A percentile compares a stretch with the other conserved stretches of the same genome.
These are phyloP conservation scores for Hortiboletus campestris DNA, from an alignment of 768 basidiomycete genomes.

Conservation along the genomic window DNA sequence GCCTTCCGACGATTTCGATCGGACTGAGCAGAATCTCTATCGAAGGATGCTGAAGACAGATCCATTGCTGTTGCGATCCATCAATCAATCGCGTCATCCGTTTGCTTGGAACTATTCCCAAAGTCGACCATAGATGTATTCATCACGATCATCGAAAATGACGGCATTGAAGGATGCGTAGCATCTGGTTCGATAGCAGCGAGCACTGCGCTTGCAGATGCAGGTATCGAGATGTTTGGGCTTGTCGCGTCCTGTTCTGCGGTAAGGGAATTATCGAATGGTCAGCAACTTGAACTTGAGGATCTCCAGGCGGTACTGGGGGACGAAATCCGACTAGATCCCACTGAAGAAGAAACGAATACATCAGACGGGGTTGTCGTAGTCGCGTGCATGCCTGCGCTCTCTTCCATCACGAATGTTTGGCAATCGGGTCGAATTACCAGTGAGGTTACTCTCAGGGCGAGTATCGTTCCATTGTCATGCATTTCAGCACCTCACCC, in stretches of 20 bases:
- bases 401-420: constrained; percentile 78
- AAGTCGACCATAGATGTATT: constrained; percentile 94
- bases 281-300: constrained; percentile 2
- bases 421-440: constrained; percentile 78
- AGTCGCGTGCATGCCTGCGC: constrained; percentile 84
- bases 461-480: constrained; percentile 37
- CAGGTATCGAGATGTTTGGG: constrained; percentile 89
- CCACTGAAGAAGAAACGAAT: constrained; percentile 64
- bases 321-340: constrained; percentile 73
- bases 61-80: constrained; percentile 80
- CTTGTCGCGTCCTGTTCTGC: constrained; percentile 83
- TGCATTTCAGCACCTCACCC: neutral
- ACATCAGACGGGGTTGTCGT: constrained; percentile 65
- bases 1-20: neutral
- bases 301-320: constrained; percentile 51
- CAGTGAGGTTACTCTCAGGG: constrained; percentile 51
- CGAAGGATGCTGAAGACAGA: constrained; percentile 91
- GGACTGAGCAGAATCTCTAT: constrained; percentile 3
- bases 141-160: constrained; percentile 86
- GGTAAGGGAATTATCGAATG: constrained; percentile 40
- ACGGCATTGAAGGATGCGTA: constrained; percentile 87
- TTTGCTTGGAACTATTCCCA: constrained; percentile 87
- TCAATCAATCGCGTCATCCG: constrained; percentile 79
- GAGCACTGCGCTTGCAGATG: constrained; percentile 87
- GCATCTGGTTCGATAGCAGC: constrained; percentile 85